Base-by-base conservation (phyloP, 371 early-diverging fungal species). In the Coelomomyces lativittatus region DNA sequence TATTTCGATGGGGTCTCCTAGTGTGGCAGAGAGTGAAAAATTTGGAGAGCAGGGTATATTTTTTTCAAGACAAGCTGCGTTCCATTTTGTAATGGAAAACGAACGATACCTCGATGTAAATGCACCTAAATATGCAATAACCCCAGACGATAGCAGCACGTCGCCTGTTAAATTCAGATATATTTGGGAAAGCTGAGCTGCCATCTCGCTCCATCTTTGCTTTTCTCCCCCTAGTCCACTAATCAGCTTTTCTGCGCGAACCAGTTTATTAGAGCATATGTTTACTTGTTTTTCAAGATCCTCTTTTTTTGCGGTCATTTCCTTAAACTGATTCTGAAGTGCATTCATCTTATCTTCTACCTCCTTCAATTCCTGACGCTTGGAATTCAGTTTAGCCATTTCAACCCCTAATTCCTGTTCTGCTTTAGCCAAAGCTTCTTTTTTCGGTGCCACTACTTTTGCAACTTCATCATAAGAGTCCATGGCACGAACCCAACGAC, bases 381-480 rank as follows among this genome's bases (percentile, higher is more conserved):
- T 70, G 38, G 67, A 69, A n/a, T 59, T 55, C 3, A 72, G 62
- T 24, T 66, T 60, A 1, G 57, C 58, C 57, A 71, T 61, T 9
- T 68, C 66, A 19, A 52, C 62, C 6, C 64, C 64, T 34, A 69
- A 51, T 44, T 74, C 72, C 0, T 55, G 59, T 43, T 74, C 72
- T 14, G 71, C 66, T 15, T 61, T 47, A 2, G 66, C 66, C 7
- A 74, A 51, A 5, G 73, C 76, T 19, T 63, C 61, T 43, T 71
- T 63, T 50, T 77, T 64, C 14, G 78, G 78, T 14, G 64, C 68
- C 2, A 73, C 70, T 12, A 64, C 63, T 47, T 73, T 73, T 19
- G 67, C 67, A 6, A 73, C 74, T 8, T 64, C 53, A 47, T 73
- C 74, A 47, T 73, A 73, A 2, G 74, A 63, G 46, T 73, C 74